These are phyloP conservation scores for Halophytophthora batemanensis DNA, from an alignment of 352 stramenopile genomes.

Conservation along the genomic window DNA sequence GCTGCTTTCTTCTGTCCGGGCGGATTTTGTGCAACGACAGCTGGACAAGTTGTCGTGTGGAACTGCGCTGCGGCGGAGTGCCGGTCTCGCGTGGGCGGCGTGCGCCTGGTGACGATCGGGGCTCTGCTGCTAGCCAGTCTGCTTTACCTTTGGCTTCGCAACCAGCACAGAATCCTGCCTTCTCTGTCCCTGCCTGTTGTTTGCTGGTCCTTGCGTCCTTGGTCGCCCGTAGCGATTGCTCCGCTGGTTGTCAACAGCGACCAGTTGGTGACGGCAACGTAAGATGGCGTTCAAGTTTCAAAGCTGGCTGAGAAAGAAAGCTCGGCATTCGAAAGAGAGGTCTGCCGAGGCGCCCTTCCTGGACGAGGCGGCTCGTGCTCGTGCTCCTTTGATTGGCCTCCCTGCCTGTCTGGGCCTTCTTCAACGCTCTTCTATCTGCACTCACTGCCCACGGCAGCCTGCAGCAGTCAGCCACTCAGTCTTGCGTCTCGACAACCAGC, in stretches of 20 bases:
- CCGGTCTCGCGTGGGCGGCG: not conserved
- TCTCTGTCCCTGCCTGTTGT: not conserved
- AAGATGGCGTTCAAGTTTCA: too few species aligned
- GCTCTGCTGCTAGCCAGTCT: not conserved
- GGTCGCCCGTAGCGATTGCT: too few species aligned
- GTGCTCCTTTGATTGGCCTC: slow-evolving; percentile 2
- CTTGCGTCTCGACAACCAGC: not conserved
- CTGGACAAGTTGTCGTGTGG: slow-evolving; percentile 15
- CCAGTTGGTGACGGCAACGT: too few species aligned
- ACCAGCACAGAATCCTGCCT: slow-evolving; percentile 51
- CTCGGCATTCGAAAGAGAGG: too few species aligned
- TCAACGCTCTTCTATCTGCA: slow-evolving; percentile 28
- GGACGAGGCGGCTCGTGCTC: not conserved
- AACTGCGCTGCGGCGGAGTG: slow-evolving; percentile 7
- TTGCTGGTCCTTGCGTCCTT: slow-evolving; percentile 1
- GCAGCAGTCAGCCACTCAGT: not conserved
- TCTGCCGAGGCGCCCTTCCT: not conserved
- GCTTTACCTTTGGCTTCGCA: slow-evolving; percentile 11
- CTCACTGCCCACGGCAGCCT: slow-evolving; percentile 12
- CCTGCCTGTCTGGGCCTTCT: not conserved
- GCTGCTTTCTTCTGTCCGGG: slow-evolving; percentile 89
- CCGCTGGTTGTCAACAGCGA: too few species aligned
- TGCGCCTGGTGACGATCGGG: not conserved
- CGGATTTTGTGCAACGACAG: slow-evolving; percentile 78
- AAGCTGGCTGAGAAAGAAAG: too few species aligned